These are phyloP conservation scores for Austropuccinia psidii DNA, from an alignment of 1,284 basidiomycete genomes.

Conservation along the genomic window DNA sequence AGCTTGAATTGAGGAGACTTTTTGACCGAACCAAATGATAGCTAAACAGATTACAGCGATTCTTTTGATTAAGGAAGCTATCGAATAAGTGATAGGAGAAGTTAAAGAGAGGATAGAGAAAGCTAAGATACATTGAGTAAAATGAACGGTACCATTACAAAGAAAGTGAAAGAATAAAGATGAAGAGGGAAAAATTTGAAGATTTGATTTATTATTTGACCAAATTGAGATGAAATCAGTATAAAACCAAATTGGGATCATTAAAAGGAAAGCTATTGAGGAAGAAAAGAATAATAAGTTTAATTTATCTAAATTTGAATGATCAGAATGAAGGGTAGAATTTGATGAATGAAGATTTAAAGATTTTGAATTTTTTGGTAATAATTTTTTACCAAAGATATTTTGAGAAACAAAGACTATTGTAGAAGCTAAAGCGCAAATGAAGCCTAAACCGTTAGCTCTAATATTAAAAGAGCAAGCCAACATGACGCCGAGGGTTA, in stretches of 20 bases:
- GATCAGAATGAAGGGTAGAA: conserved; percentile 45
- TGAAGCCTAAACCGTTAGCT: conserved; percentile 67
- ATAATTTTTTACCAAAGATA: conserved; percentile 98
- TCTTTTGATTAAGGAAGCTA: conserved; percentile 94
- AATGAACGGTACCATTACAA: conserved; percentile 91
- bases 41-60: conserved; percentile 97
- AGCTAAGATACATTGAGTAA: conserved; percentile 92
- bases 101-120: conserved; percentile 92
- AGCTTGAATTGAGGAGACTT: conserved; percentile 73
- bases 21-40: conserved; percentile 91
- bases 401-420: conserved; percentile 95
- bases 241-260: conserved; percentile 88
- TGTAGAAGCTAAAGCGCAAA: conserved; percentile 89
- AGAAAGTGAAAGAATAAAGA: conserved; percentile 58
- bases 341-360: conserved; percentile 48
- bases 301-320: conserved; percentile 79
- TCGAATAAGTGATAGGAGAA: conserved; percentile 96
- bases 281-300: conserved; percentile 93
- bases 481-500: conserved; percentile 94
- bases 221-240: conserved; percentile 68
- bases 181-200: conserved; percentile 45
- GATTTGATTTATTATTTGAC: conserved; percentile 51
- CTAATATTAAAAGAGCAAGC: conserved; percentile 89
- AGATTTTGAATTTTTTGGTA: conserved; percentile 55
- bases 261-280: conserved; percentile 83